Percentiles rank a stretch among this genome's conserved stretches.
These are phyloP conservation scores for Dioscorea zingiberensis DNA, from an alignment of 106 monocot species.

Conservation along the genomic window DNA sequence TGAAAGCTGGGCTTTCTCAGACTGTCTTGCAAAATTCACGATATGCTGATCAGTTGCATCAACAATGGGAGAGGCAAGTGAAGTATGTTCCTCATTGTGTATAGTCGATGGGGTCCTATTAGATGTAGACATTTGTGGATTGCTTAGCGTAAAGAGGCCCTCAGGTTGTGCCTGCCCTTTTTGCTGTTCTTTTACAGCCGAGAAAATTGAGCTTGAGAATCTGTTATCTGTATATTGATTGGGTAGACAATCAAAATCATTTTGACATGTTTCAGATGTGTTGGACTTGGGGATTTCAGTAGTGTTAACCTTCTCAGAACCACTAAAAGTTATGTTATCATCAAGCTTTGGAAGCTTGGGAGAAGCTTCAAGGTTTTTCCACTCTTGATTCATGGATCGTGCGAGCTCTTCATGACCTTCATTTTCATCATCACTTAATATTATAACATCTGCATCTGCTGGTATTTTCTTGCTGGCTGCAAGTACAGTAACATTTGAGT, in stretches of 20 bases:
- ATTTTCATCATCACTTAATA: conserved; percentile 12
- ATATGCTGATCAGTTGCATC: conserved; percentile 10
- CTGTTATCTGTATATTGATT: neutral
- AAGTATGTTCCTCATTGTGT: conserved; percentile 3
- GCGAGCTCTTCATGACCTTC: conserved; percentile 8
- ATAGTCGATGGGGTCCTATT: neutral
- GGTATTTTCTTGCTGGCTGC: conserved; percentile 4
- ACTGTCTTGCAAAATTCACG: conserved; percentile 1
- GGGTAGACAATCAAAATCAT: conserved; percentile 12
- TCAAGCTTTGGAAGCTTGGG: conserved; percentile 10
- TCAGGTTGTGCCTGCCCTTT: neutral
- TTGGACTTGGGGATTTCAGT: conserved; percentile 28
- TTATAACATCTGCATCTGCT: conserved; percentile 1
- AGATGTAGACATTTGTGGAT: conserved; percentile 3
- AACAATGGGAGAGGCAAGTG: conserved; percentile 13
- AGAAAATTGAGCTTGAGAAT: neutral
- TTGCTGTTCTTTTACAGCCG: conserved; percentile 13
- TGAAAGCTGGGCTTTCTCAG: conserved; percentile 3
- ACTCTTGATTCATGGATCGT: conserved; percentile 14
- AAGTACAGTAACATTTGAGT: conserved; percentile 1
- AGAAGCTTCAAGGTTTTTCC: conserved; percentile 15
- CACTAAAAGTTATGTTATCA: conserved; percentile 21
- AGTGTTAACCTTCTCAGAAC: conserved; percentile 22
- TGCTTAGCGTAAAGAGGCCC: conserved; percentile 1
- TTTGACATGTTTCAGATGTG: conserved; percentile 29